Evolutionary conservation across 352 stramenopile genomes (phyloP).

Genomic region (Globisporangium lucens): DNA sequence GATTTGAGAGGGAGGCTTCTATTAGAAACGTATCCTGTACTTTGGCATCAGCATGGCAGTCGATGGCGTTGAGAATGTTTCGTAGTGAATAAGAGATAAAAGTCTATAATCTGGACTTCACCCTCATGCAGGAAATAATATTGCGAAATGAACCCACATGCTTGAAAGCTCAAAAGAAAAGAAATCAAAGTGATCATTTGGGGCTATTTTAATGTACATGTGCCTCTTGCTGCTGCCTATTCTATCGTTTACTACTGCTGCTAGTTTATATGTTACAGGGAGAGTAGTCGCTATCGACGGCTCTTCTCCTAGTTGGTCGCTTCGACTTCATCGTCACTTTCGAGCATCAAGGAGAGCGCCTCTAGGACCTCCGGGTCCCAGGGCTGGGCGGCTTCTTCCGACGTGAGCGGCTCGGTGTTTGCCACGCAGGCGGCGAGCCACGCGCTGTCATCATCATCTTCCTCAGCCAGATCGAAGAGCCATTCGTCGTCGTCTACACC

Average conservation of each 20-base stretch:
- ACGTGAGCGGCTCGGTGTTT: constrained; percentile 1
- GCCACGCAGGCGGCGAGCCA: constrained; percentile 1
- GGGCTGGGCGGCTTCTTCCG: constrained; percentile 6
- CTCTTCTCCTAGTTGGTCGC: background rate
- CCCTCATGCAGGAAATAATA: too few species aligned
- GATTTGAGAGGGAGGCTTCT: background rate
- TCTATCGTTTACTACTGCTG: background rate
- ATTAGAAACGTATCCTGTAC: too few species aligned
- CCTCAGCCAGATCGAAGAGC: constrained; percentile 3
- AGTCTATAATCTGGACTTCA: too few species aligned
- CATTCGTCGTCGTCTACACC: constrained; percentile 7
- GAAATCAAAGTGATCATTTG: too few species aligned
- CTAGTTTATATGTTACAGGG: background rate
- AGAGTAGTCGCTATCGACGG: background rate
- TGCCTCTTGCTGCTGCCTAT: background rate
- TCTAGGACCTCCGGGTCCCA: constrained; percentile 10
- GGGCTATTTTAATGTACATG: constrained; percentile 7
- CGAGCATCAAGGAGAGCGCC: constrained; percentile 5
- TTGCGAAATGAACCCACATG: background rate
- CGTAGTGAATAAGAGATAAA: too few species aligned
- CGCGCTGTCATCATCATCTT: background rate
- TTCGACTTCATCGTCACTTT: background rate
- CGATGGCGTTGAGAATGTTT: too few species aligned
- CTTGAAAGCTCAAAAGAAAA: background rate
- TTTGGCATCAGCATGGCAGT: too few species aligned